Evolutionary conservation across 495 filamentous ascomycete species (phyloP), one percentile per base, ranked within the genome.

Genomic region (Cudoniella acicularis): DNA sequence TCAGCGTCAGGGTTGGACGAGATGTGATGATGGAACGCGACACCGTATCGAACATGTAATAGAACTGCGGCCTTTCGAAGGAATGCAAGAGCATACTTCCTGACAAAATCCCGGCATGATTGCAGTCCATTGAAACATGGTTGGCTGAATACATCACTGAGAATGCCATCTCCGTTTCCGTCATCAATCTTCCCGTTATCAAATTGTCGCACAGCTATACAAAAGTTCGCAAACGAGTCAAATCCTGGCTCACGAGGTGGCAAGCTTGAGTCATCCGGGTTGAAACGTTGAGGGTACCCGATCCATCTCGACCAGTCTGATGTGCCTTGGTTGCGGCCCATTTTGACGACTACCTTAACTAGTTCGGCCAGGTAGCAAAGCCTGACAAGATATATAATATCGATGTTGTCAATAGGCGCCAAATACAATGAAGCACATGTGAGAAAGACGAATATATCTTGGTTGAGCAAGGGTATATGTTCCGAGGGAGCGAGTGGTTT

Each of bases 341-440:
- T 46, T 27, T 54, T 55, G 11, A 64, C 10, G 43, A 81, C 74
- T 2, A 91, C 88, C 72, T 96, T 94, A 45, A 92, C 85, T 45
- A 98, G 83, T 72, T 99, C 93, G 24, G 90, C 90, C 40, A 95
- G 79, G 67, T 96, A 97, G 75, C 94, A 98, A 56, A 97, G 80
- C 11, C 88, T 88, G 25, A 98, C 73, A 16, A 98, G 65, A 72
- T 96, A 90, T 58, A 88, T 83, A 26, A 95, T 83, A 52, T 96
- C 86, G 49, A 95, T 78, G 47, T 82, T 70, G 10, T 91, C 80
- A 17, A 87, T 83, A 20, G 90, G 87, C 21, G 84, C 81, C 41
- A 96, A 75, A 59, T 84, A 88, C 16, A 86, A 65, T 3, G 87
- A 86, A 56, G 79, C 83, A 64, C 92, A 87, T 1, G 84, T 77